Percentiles rank a stretch among this genome's conserved stretches.
phyloP scores from a whole-genome alignment of 768 basidiomycete genomes.

The Auricularia heimuer region DNA sequence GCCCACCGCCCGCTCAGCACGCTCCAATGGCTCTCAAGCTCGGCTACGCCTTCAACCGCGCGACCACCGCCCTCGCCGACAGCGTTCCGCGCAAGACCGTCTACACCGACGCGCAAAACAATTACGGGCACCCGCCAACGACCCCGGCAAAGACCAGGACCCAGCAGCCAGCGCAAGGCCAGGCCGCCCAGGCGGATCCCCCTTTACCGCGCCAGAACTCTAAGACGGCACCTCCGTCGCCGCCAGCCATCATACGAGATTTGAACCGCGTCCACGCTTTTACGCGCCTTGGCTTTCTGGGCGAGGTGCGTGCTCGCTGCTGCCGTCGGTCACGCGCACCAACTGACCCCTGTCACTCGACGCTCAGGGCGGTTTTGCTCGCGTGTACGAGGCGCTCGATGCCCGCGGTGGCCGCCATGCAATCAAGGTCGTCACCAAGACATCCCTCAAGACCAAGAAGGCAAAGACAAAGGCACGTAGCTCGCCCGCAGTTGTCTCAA shows the following conservation, averaged over 20 bases:
- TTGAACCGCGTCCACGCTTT: slow-evolving; percentile 47
- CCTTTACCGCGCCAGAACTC: slow-evolving; percentile 75
- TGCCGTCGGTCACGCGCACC: neutral
- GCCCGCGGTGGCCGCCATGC: slow-evolving; percentile 53
- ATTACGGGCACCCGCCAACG: neutral
- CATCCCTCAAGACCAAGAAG: slow-evolving; percentile 87
- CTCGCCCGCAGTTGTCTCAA: neutral
- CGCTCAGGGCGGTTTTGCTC: slow-evolving; percentile 78
- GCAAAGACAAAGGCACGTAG: slow-evolving; percentile 83
- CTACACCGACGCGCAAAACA: neutral
- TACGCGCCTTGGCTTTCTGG: slow-evolving; percentile 71
- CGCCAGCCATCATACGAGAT: slow-evolving; percentile 67
- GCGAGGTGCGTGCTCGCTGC: slow-evolving; percentile 56
- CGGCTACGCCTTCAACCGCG: neutral
- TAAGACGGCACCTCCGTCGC: slow-evolving; percentile 72
- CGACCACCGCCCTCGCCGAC: neutral
- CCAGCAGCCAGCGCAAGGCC: neutral
- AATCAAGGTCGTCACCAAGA: slow-evolving; percentile 92
- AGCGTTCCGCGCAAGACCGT: neutral
- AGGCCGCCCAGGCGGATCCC: slow-evolving; percentile 14
- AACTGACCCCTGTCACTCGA: neutral
- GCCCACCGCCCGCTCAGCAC: neutral
- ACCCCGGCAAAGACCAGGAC: neutral
- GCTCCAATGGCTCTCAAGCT: neutral
- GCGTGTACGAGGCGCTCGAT: slow-evolving; percentile 92